Conservation (phyloP, 352 stramenopile genomes). For the Pythium aristosporum region DNA sequence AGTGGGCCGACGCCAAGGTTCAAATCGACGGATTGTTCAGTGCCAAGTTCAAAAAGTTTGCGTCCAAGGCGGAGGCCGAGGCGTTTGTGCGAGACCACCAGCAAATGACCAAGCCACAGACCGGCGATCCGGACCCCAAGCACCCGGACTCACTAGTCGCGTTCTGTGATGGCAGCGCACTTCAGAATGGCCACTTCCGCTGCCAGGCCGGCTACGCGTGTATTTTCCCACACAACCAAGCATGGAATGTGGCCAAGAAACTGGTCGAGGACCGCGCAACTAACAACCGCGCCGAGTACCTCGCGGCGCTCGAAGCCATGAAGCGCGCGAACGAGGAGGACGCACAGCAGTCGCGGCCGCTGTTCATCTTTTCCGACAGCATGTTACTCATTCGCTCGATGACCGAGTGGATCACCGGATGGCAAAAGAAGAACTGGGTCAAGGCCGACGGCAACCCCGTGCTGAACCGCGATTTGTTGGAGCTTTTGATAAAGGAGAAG, state of each 20-base stretch:
- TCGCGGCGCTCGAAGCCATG: conserved; percentile 56
- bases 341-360: conserved; percentile 24
- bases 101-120: background rate
- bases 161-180: conserved; percentile 74
- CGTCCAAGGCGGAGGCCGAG: conserved; percentile 43
- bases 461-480: conserved; percentile 66
- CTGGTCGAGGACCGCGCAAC: conserved; percentile 25
- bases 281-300: conserved; percentile 28
- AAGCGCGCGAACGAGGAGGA: conserved; percentile 66
- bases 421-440: conserved; percentile 59
- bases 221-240: conserved; percentile 63
- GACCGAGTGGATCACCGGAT: conserved; percentile 68
- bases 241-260: conserved; percentile 58
- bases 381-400: conserved; percentile 82
- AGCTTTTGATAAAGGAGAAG: conserved; percentile 47
- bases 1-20: conserved; percentile 51
- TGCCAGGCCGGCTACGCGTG: conserved; percentile 70
- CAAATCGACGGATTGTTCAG: conserved; percentile 55
- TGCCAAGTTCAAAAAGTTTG: conserved; percentile 61
- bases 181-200: conserved; percentile 53
- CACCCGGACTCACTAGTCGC: conserved; percentile 57
- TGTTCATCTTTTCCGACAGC: conserved; percentile 79
- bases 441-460: conserved; percentile 57
- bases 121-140: conserved; percentile 42
- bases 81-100: conserved; percentile 46